phyloP scores from a whole-genome alignment of 1,139 yeast genomes.

The Schizosaccharomyces versatilis region DNA sequence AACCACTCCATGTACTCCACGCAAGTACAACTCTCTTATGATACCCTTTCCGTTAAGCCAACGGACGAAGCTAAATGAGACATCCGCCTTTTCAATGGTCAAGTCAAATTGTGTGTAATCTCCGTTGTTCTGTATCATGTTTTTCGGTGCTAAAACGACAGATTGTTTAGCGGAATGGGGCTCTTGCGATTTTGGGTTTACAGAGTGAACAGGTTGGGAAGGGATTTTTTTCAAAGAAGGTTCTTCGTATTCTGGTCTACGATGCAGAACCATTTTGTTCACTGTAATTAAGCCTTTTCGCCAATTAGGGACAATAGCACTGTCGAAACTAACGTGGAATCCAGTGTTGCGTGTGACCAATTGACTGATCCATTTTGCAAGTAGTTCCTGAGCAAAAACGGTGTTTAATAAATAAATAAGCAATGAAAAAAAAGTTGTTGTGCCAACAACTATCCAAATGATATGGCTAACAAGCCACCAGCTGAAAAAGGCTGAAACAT shows the following conservation, averaged over 20 bases:
- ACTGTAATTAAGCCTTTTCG: constrained; percentile 66
- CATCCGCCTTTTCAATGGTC: constrained; percentile 64
- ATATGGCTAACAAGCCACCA: constrained; percentile 82
- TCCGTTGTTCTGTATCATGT: background rate
- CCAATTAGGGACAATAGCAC: constrained; percentile 92
- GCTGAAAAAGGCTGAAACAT: constrained; percentile 67
- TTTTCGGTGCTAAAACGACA: background rate
- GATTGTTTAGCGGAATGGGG: background rate
- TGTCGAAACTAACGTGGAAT: constrained; percentile 72
- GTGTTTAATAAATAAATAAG: constrained; percentile 63
- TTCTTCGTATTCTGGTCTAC: constrained; percentile 34
- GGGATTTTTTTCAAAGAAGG: constrained; percentile 33
- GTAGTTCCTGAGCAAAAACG: constrained; percentile 71
- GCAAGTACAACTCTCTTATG: constrained; percentile 55
- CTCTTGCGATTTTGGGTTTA: background rate
- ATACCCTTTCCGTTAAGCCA: constrained; percentile 87
- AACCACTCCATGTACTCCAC: constrained; percentile 74
- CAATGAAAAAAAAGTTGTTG: constrained; percentile 72
- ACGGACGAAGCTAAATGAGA: constrained; percentile 56
- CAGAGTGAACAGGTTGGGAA: background rate
- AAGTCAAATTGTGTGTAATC: constrained; percentile 74
- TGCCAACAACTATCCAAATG: constrained; percentile 53
- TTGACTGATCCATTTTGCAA: constrained; percentile 64
- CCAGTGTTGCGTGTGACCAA: constrained; percentile 66
- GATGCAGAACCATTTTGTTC: constrained; percentile 65